A percentile compares a stretch with the other conserved stretches of the same genome.
Conservation (phyloP, 2,329 filamentous ascomycete genomes). For the Fusarium virguliforme region DNA sequence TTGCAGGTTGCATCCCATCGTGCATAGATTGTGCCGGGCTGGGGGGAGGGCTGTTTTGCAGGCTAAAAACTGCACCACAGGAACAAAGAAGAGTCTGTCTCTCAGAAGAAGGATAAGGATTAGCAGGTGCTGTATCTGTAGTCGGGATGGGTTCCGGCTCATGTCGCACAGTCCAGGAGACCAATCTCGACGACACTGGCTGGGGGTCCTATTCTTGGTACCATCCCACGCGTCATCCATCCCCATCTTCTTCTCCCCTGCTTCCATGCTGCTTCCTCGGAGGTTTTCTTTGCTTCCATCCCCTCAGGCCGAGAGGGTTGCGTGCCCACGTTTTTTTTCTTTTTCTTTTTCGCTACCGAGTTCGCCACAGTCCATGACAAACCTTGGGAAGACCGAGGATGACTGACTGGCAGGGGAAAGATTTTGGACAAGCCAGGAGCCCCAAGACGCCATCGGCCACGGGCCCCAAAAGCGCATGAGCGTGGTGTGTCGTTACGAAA, state of each 20-base stretch:
- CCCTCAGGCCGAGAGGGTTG: conserved; percentile 28
- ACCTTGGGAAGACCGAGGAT: conserved; percentile 7
- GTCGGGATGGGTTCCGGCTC: background rate
- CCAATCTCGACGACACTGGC: conserved; percentile 16
- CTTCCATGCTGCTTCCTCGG: conserved; percentile 35
- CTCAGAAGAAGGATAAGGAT: background rate
- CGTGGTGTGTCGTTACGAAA: conserved; percentile 51
- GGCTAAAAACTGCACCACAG: conserved; percentile 14
- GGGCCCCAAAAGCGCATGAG: conserved; percentile 9
- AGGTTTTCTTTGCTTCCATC: conserved; percentile 34
- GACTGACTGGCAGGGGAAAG: conserved; percentile 5
- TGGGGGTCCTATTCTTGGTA: conserved; percentile 38
- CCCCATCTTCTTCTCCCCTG: conserved; percentile 14
- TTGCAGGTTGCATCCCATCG: conserved; percentile 35
- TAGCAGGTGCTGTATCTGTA: background rate
- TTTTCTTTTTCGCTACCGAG: background rate
- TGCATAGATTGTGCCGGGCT: conserved; percentile 26
- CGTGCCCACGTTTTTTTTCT: conserved; percentile 20
- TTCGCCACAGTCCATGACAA: conserved; percentile 36
- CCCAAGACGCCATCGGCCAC: conserved; percentile 15
- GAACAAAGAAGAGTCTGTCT: background rate
- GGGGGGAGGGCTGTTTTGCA: conserved; percentile 13
- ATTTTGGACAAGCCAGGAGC: conserved; percentile 1
- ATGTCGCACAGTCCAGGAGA: conserved; percentile 13
- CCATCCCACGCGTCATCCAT: conserved; percentile 40